Conservation (phyloP, 306 rosid genomes). For the Gastrolobium bilobum region DNA sequence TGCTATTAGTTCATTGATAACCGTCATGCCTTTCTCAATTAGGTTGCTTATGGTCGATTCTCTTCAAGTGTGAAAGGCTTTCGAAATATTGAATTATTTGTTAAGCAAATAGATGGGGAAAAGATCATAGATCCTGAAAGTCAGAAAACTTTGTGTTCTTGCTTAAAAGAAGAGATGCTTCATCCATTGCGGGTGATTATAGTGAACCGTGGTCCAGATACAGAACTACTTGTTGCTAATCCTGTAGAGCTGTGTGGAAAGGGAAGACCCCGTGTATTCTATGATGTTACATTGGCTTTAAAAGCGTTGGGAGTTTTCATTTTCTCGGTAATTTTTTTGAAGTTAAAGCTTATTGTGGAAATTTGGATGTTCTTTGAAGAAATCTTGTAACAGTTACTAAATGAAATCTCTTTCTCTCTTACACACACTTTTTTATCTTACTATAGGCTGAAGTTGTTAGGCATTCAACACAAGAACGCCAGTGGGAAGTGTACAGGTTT, state of each 20-base stretch:
- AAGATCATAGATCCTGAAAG: constrained; percentile 78
- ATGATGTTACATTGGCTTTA: constrained; percentile 78
- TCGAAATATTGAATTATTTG: constrained; percentile 72
- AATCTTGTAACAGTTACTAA: constrained; percentile 23
- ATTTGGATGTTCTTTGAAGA: constrained; percentile 25
- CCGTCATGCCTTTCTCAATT: constrained; percentile 36
- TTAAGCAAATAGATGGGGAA: constrained; percentile 72
- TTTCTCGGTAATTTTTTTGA: constrained; percentile 65
- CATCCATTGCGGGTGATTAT: constrained; percentile 79
- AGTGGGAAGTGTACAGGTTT: constrained; percentile 93
- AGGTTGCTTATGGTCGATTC: constrained; percentile 83
- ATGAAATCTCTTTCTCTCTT: not conserved
- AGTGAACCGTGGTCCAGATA: constrained; percentile 83
- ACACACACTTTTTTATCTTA: not conserved
- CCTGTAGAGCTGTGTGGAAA: constrained; percentile 84
- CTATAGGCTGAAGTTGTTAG: constrained; percentile 84
- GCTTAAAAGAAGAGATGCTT: constrained; percentile 77
- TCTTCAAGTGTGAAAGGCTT: constrained; percentile 66
- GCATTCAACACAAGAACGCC: constrained; percentile 76
- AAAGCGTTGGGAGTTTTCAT: constrained; percentile 72
- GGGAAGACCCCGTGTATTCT: constrained; percentile 93
- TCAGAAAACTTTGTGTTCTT: constrained; percentile 68
- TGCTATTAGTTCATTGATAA: not conserved
- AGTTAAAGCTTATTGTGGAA: constrained; percentile 20
- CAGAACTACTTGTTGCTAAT: constrained; percentile 85